A percentile compares a stretch with the other conserved stretches of the same genome.
phyloP scores from a whole-genome alignment of 345 rosid species.

The Eucalyptus polybractea region DNA sequence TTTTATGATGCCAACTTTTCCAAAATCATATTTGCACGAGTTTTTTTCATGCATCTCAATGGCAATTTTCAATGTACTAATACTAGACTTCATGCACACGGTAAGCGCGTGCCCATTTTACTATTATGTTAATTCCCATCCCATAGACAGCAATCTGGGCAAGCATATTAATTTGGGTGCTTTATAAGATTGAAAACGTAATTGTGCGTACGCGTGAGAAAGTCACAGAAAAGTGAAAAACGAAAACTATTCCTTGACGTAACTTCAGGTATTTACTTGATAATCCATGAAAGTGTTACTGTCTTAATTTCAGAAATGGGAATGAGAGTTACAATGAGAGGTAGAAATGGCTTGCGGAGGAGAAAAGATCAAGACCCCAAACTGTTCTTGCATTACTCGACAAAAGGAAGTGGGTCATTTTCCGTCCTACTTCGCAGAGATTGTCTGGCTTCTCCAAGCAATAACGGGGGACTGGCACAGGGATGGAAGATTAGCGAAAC shows the following conservation, averaged over 20 bases:
- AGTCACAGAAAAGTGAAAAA: neutral
- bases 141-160: neutral
- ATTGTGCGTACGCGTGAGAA: neutral
- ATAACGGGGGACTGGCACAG: neutral
- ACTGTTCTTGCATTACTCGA: neutral
- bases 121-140: neutral
- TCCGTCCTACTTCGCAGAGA: neutral
- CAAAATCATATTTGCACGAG: neutral
- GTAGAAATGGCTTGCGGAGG: neutral
- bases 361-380: neutral
- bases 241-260: neutral
- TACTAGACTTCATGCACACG: neutral
- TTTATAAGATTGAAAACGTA: neutral
- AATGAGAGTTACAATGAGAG: neutral
- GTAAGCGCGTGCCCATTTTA: neutral
- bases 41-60: neutral
- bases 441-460: neutral
- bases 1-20: neutral
- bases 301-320: neutral
- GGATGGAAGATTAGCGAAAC: neutral
- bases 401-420: neutral
- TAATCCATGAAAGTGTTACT: neutral
- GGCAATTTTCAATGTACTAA: neutral
- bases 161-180: neutral
- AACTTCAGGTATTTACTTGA: neutral